Evolutionary conservation across 768 basidiomycete genomes (phyloP), one percentile per base, ranked within the genome.

Genomic region (Epithele typhae): DNA sequence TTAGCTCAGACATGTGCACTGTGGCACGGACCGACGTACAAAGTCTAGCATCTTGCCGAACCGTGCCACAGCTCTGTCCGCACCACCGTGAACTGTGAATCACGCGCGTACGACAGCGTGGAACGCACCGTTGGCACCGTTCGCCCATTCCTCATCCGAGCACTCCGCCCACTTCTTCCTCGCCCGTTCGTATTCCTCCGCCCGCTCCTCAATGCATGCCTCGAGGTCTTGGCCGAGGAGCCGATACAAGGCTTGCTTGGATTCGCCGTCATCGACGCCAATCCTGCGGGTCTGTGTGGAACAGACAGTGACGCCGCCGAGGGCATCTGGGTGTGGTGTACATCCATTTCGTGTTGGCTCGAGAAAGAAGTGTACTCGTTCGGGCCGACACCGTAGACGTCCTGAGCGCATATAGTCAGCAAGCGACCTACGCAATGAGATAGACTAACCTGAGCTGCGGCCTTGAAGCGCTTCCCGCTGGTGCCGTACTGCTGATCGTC

Each of bases 121-220:
- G 11, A 18, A 25, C 39, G 14, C 39, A 79, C 79, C 76, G 39
- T 78, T 69, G 1, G 73, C 75, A 5, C 79, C 81, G 21, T 72
- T 66, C 4, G 66, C 57, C 81, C 81, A 81, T 41, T 81, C 78
- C 12, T 75, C 73, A 46, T 71, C 60, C 0, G 69, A 67, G 46
- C 77, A 78, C 6, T 70, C 66, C 12, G 67, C 67, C 79, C 79
- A 83, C 49, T 67, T 73, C 48, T 67, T 66, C 23, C 66, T 59
- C 22, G 68, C 57, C 10, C 62, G 62, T 30, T 76, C 74, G 49
- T 81, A 81, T 22, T 61, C 59, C 0, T 74, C 72, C 25, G 66
- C 55, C 48, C 73, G 62, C 9, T 65, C 61, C 18, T 67, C 71
- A 17, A 74, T 56, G 50, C 71, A 75, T 0, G 53, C 55, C 42